Base-by-base conservation (phyloP, 345 rosid genomes). In the Leavenworthia alabamica region DNA sequence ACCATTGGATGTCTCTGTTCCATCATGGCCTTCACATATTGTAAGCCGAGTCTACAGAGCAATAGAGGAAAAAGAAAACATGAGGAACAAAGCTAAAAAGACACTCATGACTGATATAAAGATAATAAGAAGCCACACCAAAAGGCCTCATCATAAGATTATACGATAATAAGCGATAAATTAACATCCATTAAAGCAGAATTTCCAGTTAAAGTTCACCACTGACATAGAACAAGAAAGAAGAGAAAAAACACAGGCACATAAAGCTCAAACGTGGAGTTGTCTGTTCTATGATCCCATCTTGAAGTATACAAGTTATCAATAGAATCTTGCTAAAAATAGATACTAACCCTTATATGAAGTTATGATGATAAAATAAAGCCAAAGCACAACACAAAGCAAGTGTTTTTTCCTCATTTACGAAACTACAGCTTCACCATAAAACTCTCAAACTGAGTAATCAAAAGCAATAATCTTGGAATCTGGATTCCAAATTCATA, bases 1-100 rank as follows among this genome's bases (percentile, higher is more conserved):
- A 11, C 99, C 99, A 70, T 93, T 89, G 53, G 97, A 93, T 53
- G 96, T 89, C 79, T 87, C 94, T 7, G 92, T 82, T 64, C 99
- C 99, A 77, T 93, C 99, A 78, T 87, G 97, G 26, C 99, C 99
- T 71, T 93, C 97, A 2, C 99, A 93, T 77, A 93, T 83, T 15
- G 97, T 93, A 54, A 93, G 77, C 45, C 86, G 81, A 31, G 91
- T 89, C 99, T 93, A 60, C 43, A 66, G 16, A 65, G 49, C 44
- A 67, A 66, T 54, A 39, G 35, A 13, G 7, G 0, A 2, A 42
- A n/a, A 36, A 54, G 11, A 46, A 9, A 37, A 46, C 31, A 12
- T 46, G 37, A 68, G 62, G 17, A 16, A 48, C 29, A 32, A 39
- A 41, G 15, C 24, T 36, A 41, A 26, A 45, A 31, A 3, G 37